Evolutionary conservation across 2,329 filamentous ascomycete genomes (phyloP).

Genomic region (Fusarium hostae): DNA sequence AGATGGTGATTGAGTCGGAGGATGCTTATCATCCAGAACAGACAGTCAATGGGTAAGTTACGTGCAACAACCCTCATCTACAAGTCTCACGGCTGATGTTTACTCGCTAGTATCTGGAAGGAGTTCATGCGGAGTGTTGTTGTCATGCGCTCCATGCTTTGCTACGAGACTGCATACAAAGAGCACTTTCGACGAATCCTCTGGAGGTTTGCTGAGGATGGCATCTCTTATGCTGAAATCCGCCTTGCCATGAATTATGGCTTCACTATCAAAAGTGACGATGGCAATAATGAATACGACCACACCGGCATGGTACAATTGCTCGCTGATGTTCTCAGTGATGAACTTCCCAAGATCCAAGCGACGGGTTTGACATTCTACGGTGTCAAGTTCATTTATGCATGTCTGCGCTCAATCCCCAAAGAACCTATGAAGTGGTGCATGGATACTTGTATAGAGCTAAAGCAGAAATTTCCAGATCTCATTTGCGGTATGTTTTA

Average conservation of each 20-base stretch:
- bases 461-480: neutral
- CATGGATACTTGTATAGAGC: neutral
- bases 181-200: neutral
- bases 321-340: neutral
- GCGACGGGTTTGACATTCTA: neutral
- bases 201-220: neutral
- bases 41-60: neutral
- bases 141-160: neutral
- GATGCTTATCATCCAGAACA: neutral
- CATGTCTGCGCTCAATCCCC: neutral
- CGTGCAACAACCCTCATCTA: neutral
- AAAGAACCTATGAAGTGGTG: neutral
- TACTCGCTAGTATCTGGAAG: neutral
- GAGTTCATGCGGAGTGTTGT: neutral
- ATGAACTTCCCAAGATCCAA: neutral
- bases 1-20: neutral
- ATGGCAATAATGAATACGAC: neutral
- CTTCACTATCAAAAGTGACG: neutral
- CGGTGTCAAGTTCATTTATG: neutral
- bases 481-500: neutral
- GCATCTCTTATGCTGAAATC: neutral
- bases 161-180: neutral
- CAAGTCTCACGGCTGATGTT: too few relatives aligned
- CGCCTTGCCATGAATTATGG: neutral
- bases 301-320: neutral